Conservation (phyloP, 352 stramenopile species). For the Globisporangium nagaii region DNA sequence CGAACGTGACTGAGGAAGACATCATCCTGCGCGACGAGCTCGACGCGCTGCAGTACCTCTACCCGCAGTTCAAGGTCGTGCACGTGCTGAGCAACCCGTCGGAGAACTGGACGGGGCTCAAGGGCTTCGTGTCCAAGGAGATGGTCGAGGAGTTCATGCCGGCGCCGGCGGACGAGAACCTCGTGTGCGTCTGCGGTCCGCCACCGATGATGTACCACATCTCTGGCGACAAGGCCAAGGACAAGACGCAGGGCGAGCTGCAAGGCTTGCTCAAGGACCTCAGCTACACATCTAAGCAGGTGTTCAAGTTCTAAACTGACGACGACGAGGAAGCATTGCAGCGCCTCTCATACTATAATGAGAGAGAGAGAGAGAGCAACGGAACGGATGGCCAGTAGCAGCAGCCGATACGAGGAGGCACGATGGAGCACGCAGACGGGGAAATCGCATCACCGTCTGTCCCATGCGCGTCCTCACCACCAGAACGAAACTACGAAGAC, state of each 20-base stretch:
- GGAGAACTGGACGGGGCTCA: slow-evolving; percentile 57
- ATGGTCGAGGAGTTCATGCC: slow-evolving; percentile 85
- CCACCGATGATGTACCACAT: slow-evolving; percentile 88
- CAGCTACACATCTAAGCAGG: slow-evolving; percentile 69
- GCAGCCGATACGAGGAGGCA: too few species aligned
- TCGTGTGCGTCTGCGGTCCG: slow-evolving; percentile 88
- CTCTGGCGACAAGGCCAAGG: slow-evolving; percentile 82
- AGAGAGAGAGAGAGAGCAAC: too few species aligned
- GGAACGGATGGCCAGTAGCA: too few species aligned
- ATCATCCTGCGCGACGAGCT: slow-evolving; percentile 88
- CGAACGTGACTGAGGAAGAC: slow-evolving; percentile 81
- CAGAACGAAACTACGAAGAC: too few species aligned
- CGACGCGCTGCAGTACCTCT: slow-evolving; percentile 74
- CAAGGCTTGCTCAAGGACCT: slow-evolving; percentile 82
- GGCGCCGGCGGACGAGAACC: slow-evolving; percentile 60
- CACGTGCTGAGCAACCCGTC: slow-evolving; percentile 71
- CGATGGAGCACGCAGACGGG: background rate
- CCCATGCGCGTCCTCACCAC: background rate
- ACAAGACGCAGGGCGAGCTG: slow-evolving; percentile 81
- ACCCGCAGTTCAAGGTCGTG: slow-evolving; percentile 73
- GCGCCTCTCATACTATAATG: too few species aligned
- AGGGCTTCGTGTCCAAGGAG: slow-evolving; percentile 76
- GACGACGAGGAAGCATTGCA: too few species aligned
- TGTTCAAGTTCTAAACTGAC: slow-evolving; percentile 84
- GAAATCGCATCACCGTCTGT: slow-evolving; percentile 9